Base-by-base conservation (phyloP, 345 rosid species). In the Rhodamnia argentea region DNA sequence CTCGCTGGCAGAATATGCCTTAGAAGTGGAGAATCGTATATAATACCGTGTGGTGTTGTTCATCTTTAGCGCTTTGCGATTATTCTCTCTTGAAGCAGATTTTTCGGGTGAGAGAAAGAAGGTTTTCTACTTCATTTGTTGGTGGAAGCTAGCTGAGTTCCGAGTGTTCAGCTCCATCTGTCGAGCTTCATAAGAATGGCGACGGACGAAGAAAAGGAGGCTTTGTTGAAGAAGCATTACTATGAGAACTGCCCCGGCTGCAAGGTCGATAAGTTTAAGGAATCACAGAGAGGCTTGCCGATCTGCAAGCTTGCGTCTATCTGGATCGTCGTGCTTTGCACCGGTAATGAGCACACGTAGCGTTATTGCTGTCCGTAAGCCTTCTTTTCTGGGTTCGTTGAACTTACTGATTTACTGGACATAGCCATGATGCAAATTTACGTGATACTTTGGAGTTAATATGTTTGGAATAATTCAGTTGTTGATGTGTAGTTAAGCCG, bases 161-260 rank as follows among this genome's bases (percentile, higher is more conserved):
- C 24, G 81, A 24, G 24, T 32, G 27, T 59, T 60, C 56, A 50
- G 86, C 78, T 60, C 81, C 32, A 32, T 16, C 76, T 32, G 76
- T 64, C 37, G 13, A 16, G 44, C 44, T 64, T 32, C 18, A 16
- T 16, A 51, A 47, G 57, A 52, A 54, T 50, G 84, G 84, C 37
- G 20, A 42, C 15, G 27, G 58, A 32, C 32, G 84, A 82, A 51
- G 37, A 81, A 24, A 93, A 86, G 90, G 76, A 94, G 44, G 76
- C 94, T 84, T 87, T 96, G 87, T 90, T 91, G 90, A 93, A 93
- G 84, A 89, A 85, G 90, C 94, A 88, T 23, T 92, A 91, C 89
- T 83, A 94, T 86, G 95, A 94, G 85, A 89, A 93, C 86, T 97
- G 99, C 60, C 92, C 99, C 0, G 99, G 99, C 13, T 97, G 98